Conservation (phyloP, 2,329 filamentous ascomycete species). For the Aspergillus versicolor region DNA sequence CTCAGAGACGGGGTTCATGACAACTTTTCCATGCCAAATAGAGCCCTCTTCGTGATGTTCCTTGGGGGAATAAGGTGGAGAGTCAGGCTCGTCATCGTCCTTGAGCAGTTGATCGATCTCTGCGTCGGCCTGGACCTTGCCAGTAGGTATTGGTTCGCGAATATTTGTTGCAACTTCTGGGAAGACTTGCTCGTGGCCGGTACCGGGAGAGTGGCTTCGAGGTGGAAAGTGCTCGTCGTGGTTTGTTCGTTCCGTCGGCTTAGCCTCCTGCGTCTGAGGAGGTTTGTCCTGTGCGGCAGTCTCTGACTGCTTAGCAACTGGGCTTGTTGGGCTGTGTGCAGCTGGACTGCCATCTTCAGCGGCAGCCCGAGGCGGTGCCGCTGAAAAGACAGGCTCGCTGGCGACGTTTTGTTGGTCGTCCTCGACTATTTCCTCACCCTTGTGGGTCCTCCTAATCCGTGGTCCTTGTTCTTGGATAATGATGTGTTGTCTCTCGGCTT, state of each 20-base stretch:
- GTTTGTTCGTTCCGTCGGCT: slow-evolving; percentile 51
- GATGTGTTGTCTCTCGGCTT: slow-evolving; percentile 67
- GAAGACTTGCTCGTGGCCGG: slow-evolving; percentile 44
- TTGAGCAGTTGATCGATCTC: slow-evolving; percentile 88
- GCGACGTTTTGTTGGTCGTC: slow-evolving; percentile 59
- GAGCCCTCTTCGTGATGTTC: slow-evolving; percentile 70
- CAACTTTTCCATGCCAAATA: slow-evolving; percentile 73
- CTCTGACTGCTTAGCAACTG: slow-evolving; percentile 24
- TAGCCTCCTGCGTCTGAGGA: slow-evolving; percentile 32
- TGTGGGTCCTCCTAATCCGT: slow-evolving; percentile 84
- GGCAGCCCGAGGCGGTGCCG: slow-evolving; percentile 45
- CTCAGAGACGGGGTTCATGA: slow-evolving; percentile 74
- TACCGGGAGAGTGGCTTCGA: slow-evolving; percentile 73
- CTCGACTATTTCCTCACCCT: slow-evolving; percentile 88
- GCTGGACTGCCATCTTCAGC: slow-evolving; percentile 30
- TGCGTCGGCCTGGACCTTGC: slow-evolving; percentile 64
- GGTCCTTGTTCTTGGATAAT: slow-evolving; percentile 74
- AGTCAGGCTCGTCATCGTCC: slow-evolving; percentile 77
- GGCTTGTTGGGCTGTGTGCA: slow-evolving; percentile 28
- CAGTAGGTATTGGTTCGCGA: slow-evolving; percentile 43
- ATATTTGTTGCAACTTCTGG: slow-evolving; percentile 41
- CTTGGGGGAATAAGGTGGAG: slow-evolving; percentile 78
- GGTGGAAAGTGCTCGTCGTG: slow-evolving; percentile 85
- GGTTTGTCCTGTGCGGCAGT: slow-evolving; percentile 18
- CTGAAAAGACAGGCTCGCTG: slow-evolving; percentile 50